Conservation (phyloP, 495 filamentous ascomycete species). For the Neurospora sublineolata region DNA sequence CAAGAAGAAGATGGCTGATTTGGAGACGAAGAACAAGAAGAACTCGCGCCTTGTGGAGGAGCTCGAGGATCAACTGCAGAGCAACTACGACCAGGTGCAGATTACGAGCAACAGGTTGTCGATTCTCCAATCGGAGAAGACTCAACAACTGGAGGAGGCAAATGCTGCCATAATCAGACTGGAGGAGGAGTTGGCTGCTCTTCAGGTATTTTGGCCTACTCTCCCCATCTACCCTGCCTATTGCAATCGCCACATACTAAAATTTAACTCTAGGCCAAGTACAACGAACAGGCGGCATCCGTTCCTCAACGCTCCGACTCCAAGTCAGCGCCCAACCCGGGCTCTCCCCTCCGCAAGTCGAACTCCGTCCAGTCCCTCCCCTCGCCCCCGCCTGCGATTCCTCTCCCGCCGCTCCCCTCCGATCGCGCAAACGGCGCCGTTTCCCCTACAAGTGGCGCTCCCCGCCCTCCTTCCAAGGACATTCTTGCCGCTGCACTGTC, state of each 20-base stretch:
- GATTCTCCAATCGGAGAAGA: constrained; percentile 59
- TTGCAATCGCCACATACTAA: constrained; percentile 15
- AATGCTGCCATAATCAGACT: constrained; percentile 36
- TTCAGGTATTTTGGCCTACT: constrained; percentile 47
- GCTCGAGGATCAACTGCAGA: constrained; percentile 92
- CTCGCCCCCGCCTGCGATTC: constrained; percentile 81
- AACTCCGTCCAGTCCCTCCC: constrained; percentile 72
- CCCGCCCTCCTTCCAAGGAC: constrained; percentile 73
- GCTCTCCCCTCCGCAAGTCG: constrained; percentile 59
- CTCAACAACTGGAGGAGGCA: constrained; percentile 48
- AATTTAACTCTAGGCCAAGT: constrained; percentile 39
- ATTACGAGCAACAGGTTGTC: constrained; percentile 64
- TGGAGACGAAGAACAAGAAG: constrained; percentile 60
- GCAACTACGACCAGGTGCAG: constrained; percentile 86
- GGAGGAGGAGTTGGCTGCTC: constrained; percentile 41
- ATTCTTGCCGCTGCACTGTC: constrained; percentile 40
- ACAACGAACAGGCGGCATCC: constrained; percentile 25
- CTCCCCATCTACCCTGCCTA: not conserved
- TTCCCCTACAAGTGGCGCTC: constrained; percentile 25
- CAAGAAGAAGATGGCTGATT: constrained; percentile 56
- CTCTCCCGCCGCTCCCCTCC: constrained; percentile 79
- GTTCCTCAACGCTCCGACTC: constrained; percentile 65
- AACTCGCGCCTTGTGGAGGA: constrained; percentile 86
- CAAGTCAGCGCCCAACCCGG: constrained; percentile 35
- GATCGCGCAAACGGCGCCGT: constrained; percentile 27